Conservation (phyloP, 2,329 filamentous ascomycete species). For the Amylocarpus encephaloides region DNA sequence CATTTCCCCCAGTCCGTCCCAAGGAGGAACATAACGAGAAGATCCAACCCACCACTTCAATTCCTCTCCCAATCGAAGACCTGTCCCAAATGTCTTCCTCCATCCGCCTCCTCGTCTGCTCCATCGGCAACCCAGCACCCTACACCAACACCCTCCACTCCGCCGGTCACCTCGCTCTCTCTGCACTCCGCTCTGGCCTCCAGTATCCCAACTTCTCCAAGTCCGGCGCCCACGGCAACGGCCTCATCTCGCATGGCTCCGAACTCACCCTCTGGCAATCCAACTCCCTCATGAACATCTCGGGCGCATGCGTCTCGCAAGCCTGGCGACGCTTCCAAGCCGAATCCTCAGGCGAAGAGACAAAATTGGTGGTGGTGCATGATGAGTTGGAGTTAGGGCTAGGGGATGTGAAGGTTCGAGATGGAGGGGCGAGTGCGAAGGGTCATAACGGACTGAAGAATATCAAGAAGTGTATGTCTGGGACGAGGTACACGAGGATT, state of each 20-base stretch:
- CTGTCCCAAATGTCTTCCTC: slow-evolving; percentile 17
- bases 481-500: slow-evolving; percentile 49
- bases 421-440: slow-evolving; percentile 56
- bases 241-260: slow-evolving; percentile 40
- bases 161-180: slow-evolving; percentile 74
- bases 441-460: slow-evolving; percentile 75
- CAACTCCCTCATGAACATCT: slow-evolving; percentile 76
- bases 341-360: slow-evolving; percentile 32
- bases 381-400: slow-evolving; percentile 76
- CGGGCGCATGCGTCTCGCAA: slow-evolving; percentile 61
- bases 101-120: slow-evolving; percentile 67
- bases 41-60: not conserved
- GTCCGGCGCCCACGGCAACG: slow-evolving; percentile 41
- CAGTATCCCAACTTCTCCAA: slow-evolving; percentile 42
- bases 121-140: slow-evolving; percentile 74
- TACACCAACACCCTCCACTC: slow-evolving; percentile 79
- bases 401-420: slow-evolving; percentile 59
- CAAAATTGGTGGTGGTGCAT: slow-evolving; percentile 69
- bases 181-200: slow-evolving; percentile 40
- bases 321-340: slow-evolving; percentile 56
- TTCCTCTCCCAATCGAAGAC: not conserved
- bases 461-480: slow-evolving; percentile 45
- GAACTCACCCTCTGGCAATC: slow-evolving; percentile 68
- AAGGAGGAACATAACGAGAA: not conserved
- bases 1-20: not conserved